Conservation (phyloP, 257 asterid species). For the Agastache rugosa region DNA sequence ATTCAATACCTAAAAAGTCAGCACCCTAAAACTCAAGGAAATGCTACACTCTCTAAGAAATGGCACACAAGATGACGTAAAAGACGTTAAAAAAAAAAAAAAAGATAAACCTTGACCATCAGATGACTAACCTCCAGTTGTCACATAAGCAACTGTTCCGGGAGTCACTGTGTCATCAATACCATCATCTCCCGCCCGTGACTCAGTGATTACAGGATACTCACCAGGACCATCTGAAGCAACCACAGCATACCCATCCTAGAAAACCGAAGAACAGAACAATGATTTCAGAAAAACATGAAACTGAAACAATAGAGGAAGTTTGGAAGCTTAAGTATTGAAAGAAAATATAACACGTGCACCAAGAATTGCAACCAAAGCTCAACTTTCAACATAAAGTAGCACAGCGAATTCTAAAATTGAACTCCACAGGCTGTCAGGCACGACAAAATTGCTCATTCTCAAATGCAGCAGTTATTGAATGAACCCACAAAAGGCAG, state of each 20-base stretch:
- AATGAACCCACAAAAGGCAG: neutral
- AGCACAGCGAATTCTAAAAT: neutral
- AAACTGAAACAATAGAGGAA: conserved; percentile 6
- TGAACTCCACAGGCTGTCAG: neutral
- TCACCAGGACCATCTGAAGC: conserved; percentile 95
- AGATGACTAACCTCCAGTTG: conserved; percentile 83
- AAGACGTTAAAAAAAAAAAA: neutral
- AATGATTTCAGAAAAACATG: conserved; percentile 27
- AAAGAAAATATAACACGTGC: neutral
- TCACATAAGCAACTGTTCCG: conserved; percentile 88
- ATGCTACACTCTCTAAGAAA: neutral
- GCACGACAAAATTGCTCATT: neutral
- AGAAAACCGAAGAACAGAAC: conserved; percentile 27
- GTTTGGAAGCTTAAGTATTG: neutral
- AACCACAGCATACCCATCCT: conserved; percentile 97
- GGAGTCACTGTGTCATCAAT: conserved; percentile 69
- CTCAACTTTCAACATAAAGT: neutral
- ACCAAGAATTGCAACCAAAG: neutral
- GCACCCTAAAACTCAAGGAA: conserved; percentile 8
- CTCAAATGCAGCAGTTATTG: neutral
- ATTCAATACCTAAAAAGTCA: neutral
- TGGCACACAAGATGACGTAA: neutral
- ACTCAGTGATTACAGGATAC: conserved; percentile 83
- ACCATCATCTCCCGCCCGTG: conserved; percentile 96
- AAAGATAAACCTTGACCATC: neutral